phyloP scores from a whole-genome alignment of 495 filamentous ascomycete genomes.

The Penicillium silybi region DNA sequence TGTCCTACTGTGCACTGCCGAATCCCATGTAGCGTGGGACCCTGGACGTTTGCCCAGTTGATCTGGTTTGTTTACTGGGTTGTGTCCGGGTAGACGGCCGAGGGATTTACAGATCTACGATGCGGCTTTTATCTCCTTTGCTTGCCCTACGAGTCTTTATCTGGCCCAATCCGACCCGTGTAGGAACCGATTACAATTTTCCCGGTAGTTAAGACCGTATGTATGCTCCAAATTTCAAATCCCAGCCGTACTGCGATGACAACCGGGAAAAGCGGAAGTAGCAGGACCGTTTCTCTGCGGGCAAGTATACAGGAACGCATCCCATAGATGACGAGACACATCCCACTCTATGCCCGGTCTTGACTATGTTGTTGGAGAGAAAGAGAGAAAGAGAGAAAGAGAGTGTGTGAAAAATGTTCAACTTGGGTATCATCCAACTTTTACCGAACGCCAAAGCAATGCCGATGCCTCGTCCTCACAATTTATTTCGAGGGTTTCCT shows the following conservation, averaged over 20 bases:
- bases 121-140: conserved; percentile 5
- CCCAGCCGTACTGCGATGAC: background rate
- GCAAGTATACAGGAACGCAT: background rate
- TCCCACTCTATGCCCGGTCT: background rate
- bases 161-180: background rate
- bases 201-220: background rate
- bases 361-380: background rate
- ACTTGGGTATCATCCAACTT: conserved; percentile 11
- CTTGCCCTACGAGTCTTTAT: background rate
- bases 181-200: background rate
- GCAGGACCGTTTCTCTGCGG: background rate
- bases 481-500: conserved; percentile 39
- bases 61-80: background rate
- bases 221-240: background rate
- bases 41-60: background rate
- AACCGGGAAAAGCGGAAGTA: background rate
- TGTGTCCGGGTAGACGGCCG: background rate
- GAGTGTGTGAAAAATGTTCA: conserved; percentile 2
- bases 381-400: background rate
- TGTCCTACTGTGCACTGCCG: background rate
- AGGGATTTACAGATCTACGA: background rate
- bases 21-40: background rate
- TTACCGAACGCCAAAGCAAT: conserved; percentile 4
- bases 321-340: background rate
- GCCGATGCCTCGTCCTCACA: conserved; percentile 14